Base-by-base conservation (phyloP, 2,329 filamentous ascomycete genomes). In the Parastagonospora nodorum region DNA sequence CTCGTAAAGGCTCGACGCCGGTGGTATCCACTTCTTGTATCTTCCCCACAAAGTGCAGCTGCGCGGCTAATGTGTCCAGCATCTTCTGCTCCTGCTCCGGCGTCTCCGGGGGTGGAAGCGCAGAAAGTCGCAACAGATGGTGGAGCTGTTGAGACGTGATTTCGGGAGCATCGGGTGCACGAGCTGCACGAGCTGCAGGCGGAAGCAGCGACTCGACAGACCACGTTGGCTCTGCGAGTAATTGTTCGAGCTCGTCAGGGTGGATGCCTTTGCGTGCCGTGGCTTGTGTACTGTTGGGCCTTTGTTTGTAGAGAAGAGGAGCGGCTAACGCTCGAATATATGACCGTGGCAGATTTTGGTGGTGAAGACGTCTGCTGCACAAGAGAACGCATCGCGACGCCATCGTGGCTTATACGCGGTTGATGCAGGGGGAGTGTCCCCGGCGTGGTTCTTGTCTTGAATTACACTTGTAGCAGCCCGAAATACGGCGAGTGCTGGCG, bases 21-120 rank as follows among this genome's bases (percentile, higher is more conserved):
- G 80, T 75, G 0, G 90, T 92, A 71, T 96, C 83, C 42, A 96
- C 87, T 38, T 81, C 78, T 67, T 96, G 92, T 15, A 97, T 86
- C 55, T 91, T 85, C 54, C 84, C 86, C n/a, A 97, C 92, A 68
- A 99, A 99, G 66, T 89, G 88, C 0, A 99, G 83, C 69, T 99
- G 94, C 29, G 88, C 85, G 45, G 87, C 82, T 2, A 99, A 81
- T 1, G 88, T 92, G 16, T 82, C 69, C 3, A 96, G 81, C 84
- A 96, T 90, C 24, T 80, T 75, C 0, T 77, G 65, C 70, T 96
- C 88, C 62, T 92, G 87, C 44, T 79, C 79, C 1, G 77, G 58
- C 2, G 80, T 80, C 14, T 80, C 75, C 0, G 93, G 92, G 1
- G 82, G 81, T 0, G 93, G 92, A 0, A 99, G 86, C 11, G 93